Conservation (phyloP, 2,329 filamentous ascomycete genomes). For the Pseudogymnoascus sp. region DNA sequence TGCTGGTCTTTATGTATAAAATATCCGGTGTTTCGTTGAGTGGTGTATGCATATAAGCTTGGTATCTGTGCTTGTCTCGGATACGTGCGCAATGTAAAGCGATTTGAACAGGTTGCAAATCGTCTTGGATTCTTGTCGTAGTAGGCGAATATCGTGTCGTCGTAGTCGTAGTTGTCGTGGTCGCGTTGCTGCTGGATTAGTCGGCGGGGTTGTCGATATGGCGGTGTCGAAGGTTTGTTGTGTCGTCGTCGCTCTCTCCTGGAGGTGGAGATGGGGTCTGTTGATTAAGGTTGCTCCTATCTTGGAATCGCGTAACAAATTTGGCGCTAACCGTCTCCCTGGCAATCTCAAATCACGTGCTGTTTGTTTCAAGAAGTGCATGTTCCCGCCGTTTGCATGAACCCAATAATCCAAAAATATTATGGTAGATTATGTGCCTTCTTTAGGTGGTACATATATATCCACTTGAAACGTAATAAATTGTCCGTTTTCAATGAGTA, state of each 20-base stretch:
- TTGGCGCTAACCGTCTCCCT: constrained; percentile 7
- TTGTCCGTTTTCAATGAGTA: not conserved
- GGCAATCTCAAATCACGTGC: not conserved
- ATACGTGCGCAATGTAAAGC: constrained; percentile 5
- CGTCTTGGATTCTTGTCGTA: not conserved
- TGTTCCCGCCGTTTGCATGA: not conserved
- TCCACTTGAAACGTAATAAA: not conserved
- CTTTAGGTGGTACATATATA: not conserved
- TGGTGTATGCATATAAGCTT: not conserved
- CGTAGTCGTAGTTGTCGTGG: constrained; percentile 5
- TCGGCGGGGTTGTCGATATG: constrained; percentile 7
- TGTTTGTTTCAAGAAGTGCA: not conserved
- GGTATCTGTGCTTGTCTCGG: not conserved
- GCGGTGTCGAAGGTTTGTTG: constrained; percentile 7
- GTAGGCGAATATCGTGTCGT: not conserved
- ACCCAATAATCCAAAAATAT: not conserved
- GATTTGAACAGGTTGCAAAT: not conserved
- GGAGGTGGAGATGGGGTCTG: constrained; percentile 1
- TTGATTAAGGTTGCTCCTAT: constrained; percentile 7
- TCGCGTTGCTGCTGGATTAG: not conserved
- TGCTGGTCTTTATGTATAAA: constrained; percentile 1
- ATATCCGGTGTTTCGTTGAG: not conserved
- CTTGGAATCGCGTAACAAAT: constrained; percentile 7
- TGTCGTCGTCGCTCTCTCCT: constrained; percentile 6
- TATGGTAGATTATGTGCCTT: not conserved